Evolutionary conservation across 352 stramenopile genomes (phyloP).

Genomic region (Stramenopiles sp.): DNA sequence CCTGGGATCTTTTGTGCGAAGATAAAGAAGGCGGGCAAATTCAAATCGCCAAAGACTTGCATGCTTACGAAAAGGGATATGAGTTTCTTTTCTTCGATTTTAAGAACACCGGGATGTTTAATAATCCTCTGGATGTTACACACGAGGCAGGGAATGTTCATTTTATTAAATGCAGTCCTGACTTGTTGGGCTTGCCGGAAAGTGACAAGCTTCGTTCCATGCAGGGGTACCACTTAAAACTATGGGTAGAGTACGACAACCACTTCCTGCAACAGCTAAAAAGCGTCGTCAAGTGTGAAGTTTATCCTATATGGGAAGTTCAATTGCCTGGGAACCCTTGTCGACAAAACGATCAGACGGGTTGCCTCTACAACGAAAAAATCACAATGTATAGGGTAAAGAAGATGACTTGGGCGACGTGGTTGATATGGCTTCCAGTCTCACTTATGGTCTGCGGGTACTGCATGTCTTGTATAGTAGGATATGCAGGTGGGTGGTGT

Average conservation of each 20-base stretch:
- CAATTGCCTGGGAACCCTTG: background rate
- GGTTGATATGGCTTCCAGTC: background rate
- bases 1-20: constrained; percentile 3
- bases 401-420: background rate
- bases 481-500: constrained; percentile 11
- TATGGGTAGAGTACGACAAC: background rate
- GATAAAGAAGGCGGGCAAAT: background rate
- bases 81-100: background rate
- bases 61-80: constrained; percentile 3
- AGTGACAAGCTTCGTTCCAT: background rate
- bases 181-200: background rate
- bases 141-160: background rate
- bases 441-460: background rate
- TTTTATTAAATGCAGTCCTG: background rate
- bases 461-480: constrained; percentile 2
- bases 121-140: background rate
- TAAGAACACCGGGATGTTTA: background rate
- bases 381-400: background rate
- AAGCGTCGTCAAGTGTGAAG: background rate
- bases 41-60: background rate
- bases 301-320: constrained; percentile 12
- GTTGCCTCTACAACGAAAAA: constrained; percentile 11
- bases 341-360: background rate
- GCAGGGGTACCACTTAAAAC: background rate
- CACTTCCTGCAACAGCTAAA: background rate